Percentiles rank a stretch among this genome's conserved stretches.
Evolutionary conservation across 805 yeast genomes (phyloP).

Genomic region (Metschnikowia rubicola): DNA sequence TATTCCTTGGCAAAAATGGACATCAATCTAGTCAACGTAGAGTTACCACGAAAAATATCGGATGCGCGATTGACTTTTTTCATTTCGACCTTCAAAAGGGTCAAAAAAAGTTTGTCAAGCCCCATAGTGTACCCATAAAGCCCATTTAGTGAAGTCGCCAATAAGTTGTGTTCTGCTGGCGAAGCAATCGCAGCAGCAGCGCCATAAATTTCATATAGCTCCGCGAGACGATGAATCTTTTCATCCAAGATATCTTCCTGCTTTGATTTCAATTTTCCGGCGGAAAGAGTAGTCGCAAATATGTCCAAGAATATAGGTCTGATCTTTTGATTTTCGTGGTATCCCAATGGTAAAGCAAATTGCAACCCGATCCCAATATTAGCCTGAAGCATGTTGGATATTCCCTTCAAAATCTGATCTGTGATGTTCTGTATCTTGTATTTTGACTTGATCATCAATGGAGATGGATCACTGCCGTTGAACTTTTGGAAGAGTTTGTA

Average conservation of each 20-base stretch:
- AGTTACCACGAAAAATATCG: constrained; percentile 75
- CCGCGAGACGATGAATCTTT: constrained; percentile 25
- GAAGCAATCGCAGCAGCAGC: constrained; percentile 63
- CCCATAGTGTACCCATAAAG: constrained; percentile 42
- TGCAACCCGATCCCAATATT: constrained; percentile 77
- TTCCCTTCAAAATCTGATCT: constrained; percentile 60
- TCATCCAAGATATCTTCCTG: constrained; percentile 29
- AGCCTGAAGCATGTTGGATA: constrained; percentile 66
- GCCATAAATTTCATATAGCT: constrained; percentile 43
- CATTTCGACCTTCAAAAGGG: constrained; percentile 62
- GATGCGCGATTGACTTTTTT: constrained; percentile 55
- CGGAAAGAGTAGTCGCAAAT: constrained; percentile 60
- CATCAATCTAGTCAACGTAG: constrained; percentile 75
- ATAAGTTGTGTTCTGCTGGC: constrained; percentile 62
- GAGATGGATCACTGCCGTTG: constrained; percentile 23
- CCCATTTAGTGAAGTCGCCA: constrained; percentile 62
- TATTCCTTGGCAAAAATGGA: constrained; percentile 67
- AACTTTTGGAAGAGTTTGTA: constrained; percentile 51
- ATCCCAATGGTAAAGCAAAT: constrained; percentile 75
- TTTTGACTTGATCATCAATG: constrained; percentile 26
- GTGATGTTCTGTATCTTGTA: constrained; percentile 57
- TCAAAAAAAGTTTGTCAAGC: constrained; percentile 46
- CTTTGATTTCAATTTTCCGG: constrained; percentile 22
- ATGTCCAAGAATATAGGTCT: constrained; percentile 74
- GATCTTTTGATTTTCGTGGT: constrained; percentile 61